A percentile compares a stretch with the other conserved stretches of the same genome.
Conservation (phyloP, 2,329 filamentous ascomycete genomes). For the Diplodia sapinea region DNA sequence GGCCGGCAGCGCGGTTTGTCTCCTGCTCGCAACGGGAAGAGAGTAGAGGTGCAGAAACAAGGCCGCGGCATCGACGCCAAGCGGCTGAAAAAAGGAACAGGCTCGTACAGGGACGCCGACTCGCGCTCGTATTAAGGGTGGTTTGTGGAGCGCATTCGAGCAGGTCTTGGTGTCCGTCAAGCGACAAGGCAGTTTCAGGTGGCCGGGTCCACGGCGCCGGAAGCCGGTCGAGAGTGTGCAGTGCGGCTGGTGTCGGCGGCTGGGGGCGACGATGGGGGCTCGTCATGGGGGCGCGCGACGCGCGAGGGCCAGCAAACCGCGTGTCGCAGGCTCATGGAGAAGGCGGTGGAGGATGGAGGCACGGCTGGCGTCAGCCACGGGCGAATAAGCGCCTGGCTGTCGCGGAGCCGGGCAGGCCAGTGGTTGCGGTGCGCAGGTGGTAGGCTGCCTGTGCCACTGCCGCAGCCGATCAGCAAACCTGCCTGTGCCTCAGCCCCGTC, state of each 20-base stretch:
- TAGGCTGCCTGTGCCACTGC: slow-evolving; percentile 17
- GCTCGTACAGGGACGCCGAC: slow-evolving; percentile 1
- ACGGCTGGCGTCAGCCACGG: not conserved
- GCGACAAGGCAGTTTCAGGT: slow-evolving; percentile 21
- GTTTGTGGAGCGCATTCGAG: not conserved
- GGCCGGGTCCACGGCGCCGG: slow-evolving; percentile 18
- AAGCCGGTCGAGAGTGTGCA: slow-evolving; percentile 8
- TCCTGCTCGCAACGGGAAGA: not conserved
- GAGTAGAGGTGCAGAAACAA: not conserved
- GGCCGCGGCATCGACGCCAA: slow-evolving; percentile 20
- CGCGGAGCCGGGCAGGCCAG: not conserved
- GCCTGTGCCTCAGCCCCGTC: slow-evolving; percentile 29
- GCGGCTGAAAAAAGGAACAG: slow-evolving; percentile 12
- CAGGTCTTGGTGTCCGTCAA: not conserved
- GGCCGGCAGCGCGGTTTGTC: slow-evolving; percentile 9
- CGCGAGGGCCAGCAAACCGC: not conserved
- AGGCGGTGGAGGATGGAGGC: slow-evolving; percentile 2
- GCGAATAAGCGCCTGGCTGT: slow-evolving; percentile 13
- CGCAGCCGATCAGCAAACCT: slow-evolving; percentile 26
- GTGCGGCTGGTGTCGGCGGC: not conserved
- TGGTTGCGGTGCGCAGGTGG: not conserved
- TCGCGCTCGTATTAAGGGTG: slow-evolving; percentile 25
- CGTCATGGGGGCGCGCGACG: not conserved
- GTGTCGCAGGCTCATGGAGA: not conserved
- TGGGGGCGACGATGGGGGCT: not conserved